Percentiles rank a stretch among this genome's conserved stretches.
Conservation (phyloP, 768 basidiomycete species). For the Trametes cinnabarina region DNA sequence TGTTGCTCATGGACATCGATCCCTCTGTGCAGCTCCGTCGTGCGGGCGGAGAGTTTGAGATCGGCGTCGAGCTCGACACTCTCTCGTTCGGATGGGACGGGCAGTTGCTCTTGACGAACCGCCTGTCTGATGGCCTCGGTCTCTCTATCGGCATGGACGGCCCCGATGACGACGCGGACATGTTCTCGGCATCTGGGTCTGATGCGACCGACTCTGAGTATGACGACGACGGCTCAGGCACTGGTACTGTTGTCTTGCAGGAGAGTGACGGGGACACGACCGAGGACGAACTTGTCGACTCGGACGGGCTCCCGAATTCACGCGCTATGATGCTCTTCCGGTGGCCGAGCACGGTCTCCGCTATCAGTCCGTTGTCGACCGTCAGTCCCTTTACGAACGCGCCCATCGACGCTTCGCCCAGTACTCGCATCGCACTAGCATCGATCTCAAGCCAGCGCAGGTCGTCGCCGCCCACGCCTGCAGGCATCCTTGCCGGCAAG, state of each 20-base stretch:
- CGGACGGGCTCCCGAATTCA: slow-evolving; percentile 69
- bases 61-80: slow-evolving; percentile 28
- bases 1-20: slow-evolving; percentile 30
- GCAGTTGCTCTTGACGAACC: slow-evolving; percentile 22
- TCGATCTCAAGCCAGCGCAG: slow-evolving; percentile 29
- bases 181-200: slow-evolving; percentile 47
- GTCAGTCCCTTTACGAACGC: slow-evolving; percentile 48
- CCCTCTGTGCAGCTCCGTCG: slow-evolving; percentile 27
- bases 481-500: slow-evolving; percentile 66
- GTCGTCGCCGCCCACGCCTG: slow-evolving; percentile 54
- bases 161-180: slow-evolving; percentile 39
- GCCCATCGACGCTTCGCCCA: slow-evolving; percentile 23
- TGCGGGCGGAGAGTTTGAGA: slow-evolving; percentile 24
- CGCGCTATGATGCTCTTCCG: slow-evolving; percentile 72
- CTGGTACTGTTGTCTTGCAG: slow-evolving; percentile 25
- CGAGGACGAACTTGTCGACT: slow-evolving; percentile 81
- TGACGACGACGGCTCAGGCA: slow-evolving; percentile 37
- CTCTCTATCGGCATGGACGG: slow-evolving; percentile 29
- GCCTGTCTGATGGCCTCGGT: slow-evolving; percentile 11
- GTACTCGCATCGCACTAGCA: slow-evolving; percentile 26
- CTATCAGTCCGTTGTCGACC: slow-evolving; percentile 74
- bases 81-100: slow-evolving; percentile 29
- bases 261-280: slow-evolving; percentile 74
- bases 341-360: slow-evolving; percentile 56
- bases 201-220: slow-evolving; percentile 38